These are phyloP conservation scores for Colletotrichum navitas DNA, from an alignment of 2,329 filamentous ascomycete species.

Conservation along the genomic window DNA sequence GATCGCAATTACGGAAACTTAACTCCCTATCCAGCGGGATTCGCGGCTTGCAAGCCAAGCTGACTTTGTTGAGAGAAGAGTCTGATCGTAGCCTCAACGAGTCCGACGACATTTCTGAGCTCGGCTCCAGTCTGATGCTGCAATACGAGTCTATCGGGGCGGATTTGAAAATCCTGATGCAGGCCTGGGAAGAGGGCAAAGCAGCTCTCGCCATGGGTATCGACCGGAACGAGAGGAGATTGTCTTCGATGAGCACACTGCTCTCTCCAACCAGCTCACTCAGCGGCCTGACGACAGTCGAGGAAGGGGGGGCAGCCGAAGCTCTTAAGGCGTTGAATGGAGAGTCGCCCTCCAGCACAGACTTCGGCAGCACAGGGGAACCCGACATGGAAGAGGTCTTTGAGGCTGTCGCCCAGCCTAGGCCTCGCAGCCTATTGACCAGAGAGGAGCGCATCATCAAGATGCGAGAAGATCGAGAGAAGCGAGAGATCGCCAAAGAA, in stretches of 20 bases:
- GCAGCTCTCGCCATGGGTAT: constrained; percentile 85
- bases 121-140: constrained; percentile 82
- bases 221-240: constrained; percentile 80
- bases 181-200: constrained; percentile 90
- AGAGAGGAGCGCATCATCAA: constrained; percentile 89
- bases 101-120: constrained; percentile 77
- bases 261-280: constrained; percentile 73
- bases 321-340: constrained; percentile 79
- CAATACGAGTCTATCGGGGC: constrained; percentile 96
- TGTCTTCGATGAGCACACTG: constrained; percentile 72
- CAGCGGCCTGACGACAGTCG: constrained; percentile 75
- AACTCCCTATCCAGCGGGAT: constrained; percentile 91
- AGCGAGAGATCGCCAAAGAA: constrained; percentile 78
- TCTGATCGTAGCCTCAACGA: constrained; percentile 84
- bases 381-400: constrained; percentile 84
- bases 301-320: constrained; percentile 59
- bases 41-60: constrained; percentile 91
- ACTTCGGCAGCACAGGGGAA: constrained; percentile 67
- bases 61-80: constrained; percentile 91
- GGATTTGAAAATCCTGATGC: constrained; percentile 83
- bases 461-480: constrained; percentile 87
- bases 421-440: constrained; percentile 78
- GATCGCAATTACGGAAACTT: constrained; percentile 88
- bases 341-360: constrained; percentile 66
- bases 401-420: constrained; percentile 84